Base-by-base conservation (phyloP, 352 stramenopile genomes). In the Poterioochromonas sp. region DNA sequence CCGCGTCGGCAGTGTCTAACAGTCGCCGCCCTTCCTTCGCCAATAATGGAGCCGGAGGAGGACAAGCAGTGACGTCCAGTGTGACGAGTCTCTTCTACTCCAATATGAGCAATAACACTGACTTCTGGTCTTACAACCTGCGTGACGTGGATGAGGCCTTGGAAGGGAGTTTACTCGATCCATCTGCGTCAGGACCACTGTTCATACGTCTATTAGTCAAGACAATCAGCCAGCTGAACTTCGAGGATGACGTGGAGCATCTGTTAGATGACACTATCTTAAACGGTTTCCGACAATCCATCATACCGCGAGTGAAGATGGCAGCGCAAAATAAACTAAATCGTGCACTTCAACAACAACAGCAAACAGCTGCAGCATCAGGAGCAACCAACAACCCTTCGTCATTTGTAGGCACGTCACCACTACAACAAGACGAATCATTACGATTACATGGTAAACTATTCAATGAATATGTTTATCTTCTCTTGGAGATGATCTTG, bases 141-240 rank as follows among this genome's bases (percentile, higher is more conserved):
- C 15, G 32, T 8, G 62, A 71, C 11, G 62, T 71, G 3, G 62
- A 71, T 71, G 65, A 74, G 32, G 26, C 20, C 2, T 8, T 35
- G 40, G 65, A 74, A 35, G 65, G 34, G 37, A 8, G 5, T 11
- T 54, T 74, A 35, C 2, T 54, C 3, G 65, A 74, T 54, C 65
- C 65, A 2, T 58, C 37, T 5, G 5, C 65, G 0, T 5, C 65
- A 12, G 65, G 65, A 12, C 15, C 65, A 18, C 11, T 74, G 3
- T 74, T 40, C n/a, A 74, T 74, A 54, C 65, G 65, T 3, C 65
- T 74, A 22, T 35, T 74, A 18, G 65, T 74, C 2, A 74, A 74
- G 29, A 54, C 39, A 58, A 39, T 74, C 18, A 8, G 8, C 22
- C 1, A 12, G 1, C 29, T 74, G 40, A 15, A 74, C 22, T 74